Evolutionary conservation across 2,329 filamentous ascomycete species (phyloP), one percentile per base, ranked within the genome.

Genomic region (Ceratocystis diversiconidia): DNA sequence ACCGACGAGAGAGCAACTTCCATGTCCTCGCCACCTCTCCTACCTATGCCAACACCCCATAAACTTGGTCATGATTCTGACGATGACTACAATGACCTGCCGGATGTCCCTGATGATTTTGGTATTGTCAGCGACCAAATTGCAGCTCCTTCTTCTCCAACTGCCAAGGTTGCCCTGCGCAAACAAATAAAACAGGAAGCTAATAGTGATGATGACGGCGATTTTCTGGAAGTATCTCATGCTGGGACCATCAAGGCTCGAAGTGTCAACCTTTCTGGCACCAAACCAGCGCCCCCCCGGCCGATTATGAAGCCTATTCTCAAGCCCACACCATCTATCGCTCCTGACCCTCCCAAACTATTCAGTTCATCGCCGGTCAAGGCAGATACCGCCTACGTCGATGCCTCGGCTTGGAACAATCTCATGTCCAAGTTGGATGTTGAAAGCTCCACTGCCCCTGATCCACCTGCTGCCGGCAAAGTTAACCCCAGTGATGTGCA

Each of bases 391-490:
- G 62, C 48, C 4, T 28, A 55, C 8, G 80, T 95, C 30, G 90
- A 96, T 76, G 83, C 92, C 1, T 86, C 88, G 0, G 85, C 90
- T 0, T 97, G 94, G 92, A 96, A 91, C 70, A 82, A 89, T 66
- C 85, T 99, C 60, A 92, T 89, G 6, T 85, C 85, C 72, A 92
- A 87, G 71, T 80, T 99, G 68, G 96, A 95, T 70, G 86, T 96
- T 46, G 80, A 94, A 69, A 90, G 83, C 74, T 90, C 85, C 22
- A 36, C 66, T 12, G 28, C 10, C n/a, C 79, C 82, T 3, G 41
- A 52, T n/a, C 73, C 83, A 2, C 87, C 90, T 69, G 77, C 79
- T 43, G 78, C 79, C 30, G 91, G 91, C 50, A 99, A 97, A 75
- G 81, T 96, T 61, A 85, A 87, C 69, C 82, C 89, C 66, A 84